Evolutionary conservation across 441 rosid species (phyloP), one percentile per base, ranked within the genome.

Genomic region (Capsella rubella): DNA sequence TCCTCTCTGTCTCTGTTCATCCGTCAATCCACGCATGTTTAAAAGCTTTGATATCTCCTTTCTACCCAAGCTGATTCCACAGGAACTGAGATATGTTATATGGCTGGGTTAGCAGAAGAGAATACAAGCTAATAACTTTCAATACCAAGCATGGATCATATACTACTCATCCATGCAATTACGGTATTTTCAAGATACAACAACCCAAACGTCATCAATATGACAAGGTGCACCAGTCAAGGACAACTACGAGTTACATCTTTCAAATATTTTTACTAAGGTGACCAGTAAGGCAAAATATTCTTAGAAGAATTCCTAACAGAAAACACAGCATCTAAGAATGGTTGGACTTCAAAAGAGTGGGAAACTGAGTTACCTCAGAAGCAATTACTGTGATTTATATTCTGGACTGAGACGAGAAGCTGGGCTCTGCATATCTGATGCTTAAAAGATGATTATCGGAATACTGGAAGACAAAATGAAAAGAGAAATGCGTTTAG

Each of bases 1-100:
- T 54, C 42, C 31, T 28, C 25, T 21, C 25, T 21, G 25, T 21
- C 25, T 21, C 25, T 58, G 47, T n/a, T 71, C 67, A n/a, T 34
- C 45, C 29, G 16, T 18, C 1, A 21, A 37, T 58, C 59, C 50
- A 69, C 10, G n/a, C 39, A 47, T 67, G 47, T 34, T 57, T 14
- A 9, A 34, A 69, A 39, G 64, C 63, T 68, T 46, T 46, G 51
- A 46, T 43, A 43, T 46, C 25, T 4, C 51, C 51, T 15, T 6
- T 64, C 31, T 64, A 47, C 69, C 6, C 40, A 34, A 18, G 43
- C 57, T 63, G 27, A 62, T 61, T 61, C 46, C n/a, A 45, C 64
- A 58, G 15, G 29, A 50, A 10, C 54, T 50, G 54, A 50, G 21
- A 50, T 28, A 21, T 50, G 54, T 50, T 50, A 50, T 50, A 50